These are phyloP conservation scores for Cryptosporidium sp. DNA, from an alignment of 169 alveolate species.

Conservation along the genomic window DNA sequence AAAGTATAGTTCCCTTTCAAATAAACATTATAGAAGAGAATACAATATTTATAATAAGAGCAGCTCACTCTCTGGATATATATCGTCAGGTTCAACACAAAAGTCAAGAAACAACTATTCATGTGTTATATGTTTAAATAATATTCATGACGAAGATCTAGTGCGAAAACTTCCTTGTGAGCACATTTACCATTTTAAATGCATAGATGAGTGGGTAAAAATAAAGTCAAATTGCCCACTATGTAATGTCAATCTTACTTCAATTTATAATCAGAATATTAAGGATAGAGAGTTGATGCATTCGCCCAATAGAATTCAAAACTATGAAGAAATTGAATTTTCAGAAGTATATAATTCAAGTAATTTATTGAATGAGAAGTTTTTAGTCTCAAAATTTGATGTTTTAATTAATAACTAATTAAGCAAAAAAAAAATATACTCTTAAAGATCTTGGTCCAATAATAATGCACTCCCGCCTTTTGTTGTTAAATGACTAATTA, in stretches of 20 bases:
- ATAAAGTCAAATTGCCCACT: slow-evolving; percentile 54
- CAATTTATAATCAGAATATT: slow-evolving; percentile 19
- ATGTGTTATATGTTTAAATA: slow-evolving; percentile 58
- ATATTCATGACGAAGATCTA: slow-evolving; percentile 41
- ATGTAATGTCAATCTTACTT: slow-evolving; percentile 27
- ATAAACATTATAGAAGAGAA: slow-evolving; percentile 1
- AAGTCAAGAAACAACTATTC: slow-evolving; percentile 16
- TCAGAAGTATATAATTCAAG: slow-evolving; percentile 3
- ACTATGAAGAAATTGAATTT: slow-evolving; percentile 11
- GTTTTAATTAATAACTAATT: not conserved
- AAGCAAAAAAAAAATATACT: not conserved
- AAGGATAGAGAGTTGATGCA: not conserved
- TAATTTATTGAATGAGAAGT: not conserved
- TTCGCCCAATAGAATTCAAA: slow-evolving; percentile 3
- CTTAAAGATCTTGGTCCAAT: not conserved
- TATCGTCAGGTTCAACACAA: slow-evolving; percentile 32
- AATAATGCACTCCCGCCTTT: not conserved
- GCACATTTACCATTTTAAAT: slow-evolving; percentile 53
- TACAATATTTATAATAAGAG: not conserved
- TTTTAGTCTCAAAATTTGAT: not conserved
- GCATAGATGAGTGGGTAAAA: slow-evolving; percentile 71
- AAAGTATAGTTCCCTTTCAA: slow-evolving; percentile 12
- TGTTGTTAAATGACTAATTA: not conserved
- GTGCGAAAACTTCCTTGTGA: slow-evolving; percentile 44
- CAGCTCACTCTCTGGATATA: slow-evolving; percentile 12